These are phyloP conservation scores for Rhodomyrtus psidioides DNA, from an alignment of 441 rosid genomes.

Conservation along the genomic window DNA sequence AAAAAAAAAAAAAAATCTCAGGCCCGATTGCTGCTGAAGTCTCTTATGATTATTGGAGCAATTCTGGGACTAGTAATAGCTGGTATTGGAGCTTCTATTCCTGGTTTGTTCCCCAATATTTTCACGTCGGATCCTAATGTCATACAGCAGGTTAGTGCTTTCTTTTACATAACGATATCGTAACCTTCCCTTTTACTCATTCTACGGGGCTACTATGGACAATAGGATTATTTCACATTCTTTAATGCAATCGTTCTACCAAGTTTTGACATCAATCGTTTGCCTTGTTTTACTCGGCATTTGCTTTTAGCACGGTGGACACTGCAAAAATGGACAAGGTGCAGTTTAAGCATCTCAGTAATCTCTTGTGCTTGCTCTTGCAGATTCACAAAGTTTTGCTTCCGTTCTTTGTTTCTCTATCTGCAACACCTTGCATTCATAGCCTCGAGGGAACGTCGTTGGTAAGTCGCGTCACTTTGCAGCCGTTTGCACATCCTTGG, in stretches of 20 bases:
- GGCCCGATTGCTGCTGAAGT: not conserved
- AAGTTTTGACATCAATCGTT: not conserved
- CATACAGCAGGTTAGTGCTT: conserved; percentile 49
- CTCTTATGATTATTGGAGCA: conserved; percentile 62
- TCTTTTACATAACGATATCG: not conserved
- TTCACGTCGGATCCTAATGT: conserved; percentile 64
- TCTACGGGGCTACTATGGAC: not conserved
- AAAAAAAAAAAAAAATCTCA: not conserved
- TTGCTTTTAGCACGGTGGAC: not conserved
- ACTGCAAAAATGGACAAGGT: not conserved
- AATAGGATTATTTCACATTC: not conserved
- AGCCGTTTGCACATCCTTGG: not conserved
- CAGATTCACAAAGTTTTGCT: conserved; percentile 88
- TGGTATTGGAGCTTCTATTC: conserved; percentile 54
- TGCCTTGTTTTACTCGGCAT: not conserved
- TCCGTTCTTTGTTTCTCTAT: conserved; percentile 62
- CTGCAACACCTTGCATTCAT: conserved; percentile 58
- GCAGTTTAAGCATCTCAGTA: not conserved
- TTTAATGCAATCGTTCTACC: not conserved
- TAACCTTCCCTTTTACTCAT: not conserved
- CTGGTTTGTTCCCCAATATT: conserved; percentile 62
- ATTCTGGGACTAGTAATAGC: conserved; percentile 61
- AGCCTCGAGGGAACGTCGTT: conserved; percentile 87
- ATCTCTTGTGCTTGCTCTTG: conserved; percentile 1
- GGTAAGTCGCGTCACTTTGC: conserved; percentile 31